phyloP scores from a whole-genome alignment of 352 stramenopile genomes.

The Phytophthora meadii region DNA sequence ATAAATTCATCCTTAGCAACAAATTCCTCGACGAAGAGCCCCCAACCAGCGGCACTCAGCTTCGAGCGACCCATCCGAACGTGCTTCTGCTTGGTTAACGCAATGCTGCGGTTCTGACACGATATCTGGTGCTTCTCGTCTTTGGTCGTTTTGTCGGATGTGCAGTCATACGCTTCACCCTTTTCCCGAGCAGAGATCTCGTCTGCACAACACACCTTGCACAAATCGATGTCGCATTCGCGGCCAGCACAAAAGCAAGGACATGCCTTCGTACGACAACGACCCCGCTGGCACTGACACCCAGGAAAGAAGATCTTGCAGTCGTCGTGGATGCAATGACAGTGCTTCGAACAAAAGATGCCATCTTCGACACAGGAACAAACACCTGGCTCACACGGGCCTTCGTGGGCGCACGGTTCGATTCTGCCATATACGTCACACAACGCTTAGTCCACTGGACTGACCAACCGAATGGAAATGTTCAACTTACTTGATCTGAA shows the following conservation, averaged over 20 bases:
- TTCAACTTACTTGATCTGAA: slow-evolving; percentile 58
- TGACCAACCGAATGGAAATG: neutral
- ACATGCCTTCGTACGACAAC: slow-evolving; percentile 89
- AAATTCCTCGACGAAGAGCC: slow-evolving; percentile 89
- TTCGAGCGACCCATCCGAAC: slow-evolving; percentile 84
- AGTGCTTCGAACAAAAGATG: slow-evolving; percentile 94
- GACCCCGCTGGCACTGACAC: slow-evolving; percentile 85
- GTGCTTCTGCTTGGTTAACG: slow-evolving; percentile 58
- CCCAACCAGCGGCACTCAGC: slow-evolving; percentile 88
- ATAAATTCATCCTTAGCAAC: slow-evolving; percentile 95
- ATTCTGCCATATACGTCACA: slow-evolving; percentile 49
- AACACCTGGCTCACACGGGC: slow-evolving; percentile 80
- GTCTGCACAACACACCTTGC: slow-evolving; percentile 74
- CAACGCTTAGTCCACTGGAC: neutral
- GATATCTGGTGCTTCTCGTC: slow-evolving; percentile 40
- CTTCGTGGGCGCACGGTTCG: slow-evolving; percentile 87
- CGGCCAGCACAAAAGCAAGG: slow-evolving; percentile 90
- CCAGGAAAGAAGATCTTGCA: slow-evolving; percentile 91
- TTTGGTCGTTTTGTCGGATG: slow-evolving; percentile 16
- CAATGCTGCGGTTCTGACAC: slow-evolving; percentile 76
- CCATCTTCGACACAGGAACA: slow-evolving; percentile 90
- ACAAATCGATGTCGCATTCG: slow-evolving; percentile 95
- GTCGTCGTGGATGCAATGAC: slow-evolving; percentile 73
- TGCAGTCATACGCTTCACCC: slow-evolving; percentile 21
- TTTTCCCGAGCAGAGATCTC: slow-evolving; percentile 42